Conservation (phyloP, 1,284 basidiomycete genomes). For the Earliella scabrosa region DNA sequence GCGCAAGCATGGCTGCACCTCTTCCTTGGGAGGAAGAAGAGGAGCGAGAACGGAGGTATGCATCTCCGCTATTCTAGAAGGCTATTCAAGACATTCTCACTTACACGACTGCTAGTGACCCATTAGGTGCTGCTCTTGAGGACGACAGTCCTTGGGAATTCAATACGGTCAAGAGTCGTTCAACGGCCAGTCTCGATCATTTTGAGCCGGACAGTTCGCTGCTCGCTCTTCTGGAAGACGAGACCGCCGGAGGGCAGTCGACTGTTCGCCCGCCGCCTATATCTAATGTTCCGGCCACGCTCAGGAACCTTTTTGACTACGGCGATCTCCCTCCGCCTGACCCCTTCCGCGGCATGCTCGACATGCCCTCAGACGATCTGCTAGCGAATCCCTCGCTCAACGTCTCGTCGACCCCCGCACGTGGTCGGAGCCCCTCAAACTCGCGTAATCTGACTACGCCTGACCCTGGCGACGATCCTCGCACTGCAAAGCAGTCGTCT, state of each 20-base stretch:
- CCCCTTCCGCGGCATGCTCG: constrained; percentile 47
- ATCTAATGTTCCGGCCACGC: constrained; percentile 65
- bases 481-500: constrained; percentile 50
- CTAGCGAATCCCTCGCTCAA: constrained; percentile 31
- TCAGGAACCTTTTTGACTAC: constrained; percentile 72
- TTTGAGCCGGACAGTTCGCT: constrained; percentile 21
- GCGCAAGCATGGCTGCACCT: constrained; percentile 79
- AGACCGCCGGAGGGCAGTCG: constrained; percentile 26
- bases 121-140: constrained; percentile 28
- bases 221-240: constrained; percentile 16
- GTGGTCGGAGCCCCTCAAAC: constrained; percentile 28
- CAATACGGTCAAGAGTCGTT: constrained; percentile 65
- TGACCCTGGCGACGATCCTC: constrained; percentile 41
- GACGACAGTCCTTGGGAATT: constrained; percentile 76
- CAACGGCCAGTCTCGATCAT: constrained; percentile 26
- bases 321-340: constrained; percentile 43
- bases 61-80: constrained; percentile 31
- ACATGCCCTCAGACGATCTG: constrained; percentile 20
- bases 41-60: constrained; percentile 45
- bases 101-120: constrained; percentile 12
- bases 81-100: not conserved
- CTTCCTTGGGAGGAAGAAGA: constrained; percentile 74
- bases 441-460: constrained; percentile 22
- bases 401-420: constrained; percentile 33
- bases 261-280: constrained; percentile 54